Base-by-base conservation (phyloP, 176 grass and related monocot species). In the Poa pratensis region DNA sequence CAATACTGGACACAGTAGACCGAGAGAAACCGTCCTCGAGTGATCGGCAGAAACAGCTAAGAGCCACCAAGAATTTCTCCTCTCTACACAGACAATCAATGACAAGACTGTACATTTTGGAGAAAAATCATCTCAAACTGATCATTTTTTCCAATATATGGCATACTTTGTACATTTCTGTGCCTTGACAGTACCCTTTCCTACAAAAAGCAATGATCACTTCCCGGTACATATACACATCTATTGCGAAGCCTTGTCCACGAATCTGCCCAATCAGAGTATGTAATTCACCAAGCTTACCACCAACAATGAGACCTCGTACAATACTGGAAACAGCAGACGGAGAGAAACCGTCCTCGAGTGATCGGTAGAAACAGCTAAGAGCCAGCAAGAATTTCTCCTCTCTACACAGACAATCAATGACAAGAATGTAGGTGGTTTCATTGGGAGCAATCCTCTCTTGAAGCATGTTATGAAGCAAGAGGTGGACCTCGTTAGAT, bases 141-240 rank as follows among this genome's bases (percentile, higher is more conserved):
- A 97, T 87, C 79, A 97, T 88, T 93, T 24, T 93, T 82, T 95
- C 95, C 75, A 97, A 69, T 46, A 95, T 70, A 80, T 87, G 69
- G 51, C 71, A 91, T 26, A 95, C 71, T 91, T 84, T 90, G 67
- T 93, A 90, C 77, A 95, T 97, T 52, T 95, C 88, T 77, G 9
- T 5, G 72, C 88, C 82, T 86, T 58, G 89, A 85, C 95, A 95
- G 23, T 77, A 94, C 50, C 95, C 95, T 67, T 53, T 86, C 75
- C 65, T 86, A 89, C 92, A 95, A 87, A 94, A 91, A 86, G 85
- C 82, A 43, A 85, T 83, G 43, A 97, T 91, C 68, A 93, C 45
- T 75, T 76, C 84, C 63, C 27, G 48, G 64, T 88, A 93, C 76
- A 97, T 84, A 72, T 30, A 77, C 35, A 88, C 63, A 90, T 97